Base-by-base conservation (phyloP, 2,329 filamentous ascomycete genomes). In the Zymoseptoria pseudotritici region DNA sequence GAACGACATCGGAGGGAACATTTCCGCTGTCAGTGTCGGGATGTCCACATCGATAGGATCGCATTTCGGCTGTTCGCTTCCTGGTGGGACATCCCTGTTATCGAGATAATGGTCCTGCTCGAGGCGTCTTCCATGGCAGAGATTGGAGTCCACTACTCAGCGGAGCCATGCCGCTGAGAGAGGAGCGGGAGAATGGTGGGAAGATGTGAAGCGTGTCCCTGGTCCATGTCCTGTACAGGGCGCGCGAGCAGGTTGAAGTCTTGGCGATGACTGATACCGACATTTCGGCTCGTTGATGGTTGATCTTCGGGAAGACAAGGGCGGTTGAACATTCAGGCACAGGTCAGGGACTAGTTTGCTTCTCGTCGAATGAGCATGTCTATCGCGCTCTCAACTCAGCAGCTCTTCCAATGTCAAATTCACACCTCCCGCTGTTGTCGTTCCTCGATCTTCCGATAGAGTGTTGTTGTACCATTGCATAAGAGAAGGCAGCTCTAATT, bases 401-500 rank as follows among this genome's bases (percentile, higher is more conserved):
- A 46, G 36, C 17, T 46, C 36, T 17, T 46, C 52, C 52, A 29
- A 26, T 22, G 52, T 29, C 52, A 9, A 11, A 11, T 24, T 53
- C 24, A 24, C 52, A 26, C 52, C 52, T 53, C 52, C 52, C 22
- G 52, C 52, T 31, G 52, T 22, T 10, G 17, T 20, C 17, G 17
- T 52, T 6, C n/a, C 19, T 20, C 36, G 13, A 17, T 46, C 36
- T 17, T 46, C 36, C 4, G 36, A 13, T n/a, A 46, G 13, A 46
- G 13, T 46, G 13, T n/a, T n/a, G 2, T 13, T 17, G 17, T 52
- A 65, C 61, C 61, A 66, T 29, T 66, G 61, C 59, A 66, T 66
- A 24, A 72, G 59, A 4, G 66, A 67, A 20, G 69, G 70, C 50
- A 72, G 58, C 60, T 72, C 70, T 6, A 71, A 60, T 19, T 69